Evolutionary conservation across 129 eudicot species (phyloP).

Genomic region (Pulicaria dysenterica): DNA sequence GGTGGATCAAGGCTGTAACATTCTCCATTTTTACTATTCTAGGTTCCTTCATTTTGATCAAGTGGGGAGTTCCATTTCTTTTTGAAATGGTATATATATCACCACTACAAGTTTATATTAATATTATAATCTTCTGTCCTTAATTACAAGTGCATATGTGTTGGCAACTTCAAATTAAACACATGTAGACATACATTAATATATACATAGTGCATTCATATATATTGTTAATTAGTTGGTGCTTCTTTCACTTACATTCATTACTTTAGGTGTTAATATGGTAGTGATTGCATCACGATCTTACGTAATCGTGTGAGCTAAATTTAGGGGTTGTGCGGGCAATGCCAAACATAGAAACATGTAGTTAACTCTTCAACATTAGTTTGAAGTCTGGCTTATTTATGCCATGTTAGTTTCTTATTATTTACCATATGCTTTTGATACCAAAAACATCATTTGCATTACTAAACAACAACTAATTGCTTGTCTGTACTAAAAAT

Average conservation of each 20-base stretch:
- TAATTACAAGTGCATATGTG: neutral
- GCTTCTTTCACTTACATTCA: neutral
- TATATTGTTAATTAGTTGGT: neutral
- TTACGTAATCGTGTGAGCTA: neutral
- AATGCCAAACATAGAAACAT: no score
- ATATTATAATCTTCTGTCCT: no score
- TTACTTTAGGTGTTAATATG: neutral
- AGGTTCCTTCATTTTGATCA: constrained; percentile 46
- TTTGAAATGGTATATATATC: constrained; percentile 66
- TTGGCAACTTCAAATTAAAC: neutral
- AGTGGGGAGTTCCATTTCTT: constrained; percentile 86
- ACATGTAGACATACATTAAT: neutral
- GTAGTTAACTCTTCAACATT: no score
- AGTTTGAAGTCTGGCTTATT: no score
- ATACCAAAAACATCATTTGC: no score
- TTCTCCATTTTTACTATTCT: constrained; percentile 45
- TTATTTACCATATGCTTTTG: no score
- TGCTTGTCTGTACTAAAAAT: no score
- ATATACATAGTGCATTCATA: neutral
- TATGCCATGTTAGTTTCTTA: no score
- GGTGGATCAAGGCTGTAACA: constrained; percentile 75
- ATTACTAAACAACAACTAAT: no score
- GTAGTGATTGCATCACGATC: neutral
- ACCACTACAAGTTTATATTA: neutral
- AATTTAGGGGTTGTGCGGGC: neutral